Base-by-base conservation (phyloP, 2,329 filamentous ascomycete species). In the Hypoxylon sp. region DNA sequence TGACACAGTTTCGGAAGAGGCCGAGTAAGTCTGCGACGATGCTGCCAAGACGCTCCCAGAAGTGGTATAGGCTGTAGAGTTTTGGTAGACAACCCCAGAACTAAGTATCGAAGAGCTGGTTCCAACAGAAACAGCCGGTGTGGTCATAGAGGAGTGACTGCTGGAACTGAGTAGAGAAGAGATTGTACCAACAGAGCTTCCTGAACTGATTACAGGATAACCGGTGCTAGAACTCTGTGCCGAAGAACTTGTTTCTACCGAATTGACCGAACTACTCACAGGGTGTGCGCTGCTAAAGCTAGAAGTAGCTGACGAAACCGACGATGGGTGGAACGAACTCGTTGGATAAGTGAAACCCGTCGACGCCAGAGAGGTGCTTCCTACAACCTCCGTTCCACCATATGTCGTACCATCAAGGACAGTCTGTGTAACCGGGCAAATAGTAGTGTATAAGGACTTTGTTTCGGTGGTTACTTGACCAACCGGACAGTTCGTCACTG, bases 341-440 rank as follows among this genome's bases (percentile, higher is more conserved):
- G 53, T 31, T 8, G 57, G 19, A 44, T 65, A 66, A 10, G 58
- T 57, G 3, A 31, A 22, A 4, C 22, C 24, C 17, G 63, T 31
- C 13, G 61, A 39, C 13, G 68, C 5, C 17, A 35, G 14, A 10
- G 70, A 33, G 9, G 60, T 62, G 6, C 59, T 64, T 11, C 50
- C 58, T 4, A 55, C 59, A 19, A 47, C 37, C 17, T 54, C 46
- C 9, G 63, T 64, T 58, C 70, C 72, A 48, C 66, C 71, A 22
- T 66, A 77, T 1, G 75, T 77, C 33, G 61, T 75, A 9, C 72
- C 75, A 59, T 77, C 75, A 42, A 77, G 64, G n/a, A 77, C 33
- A n/a, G 75, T 76, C 8, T 75, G 67, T 11, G 75, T 77, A 10
- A 78, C 70, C n/a, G 77, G 76, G 44, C 75, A 78, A 39, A 78